phyloP scores from a whole-genome alignment of 176 grass and related monocot species.

The Eleusine indica region DNA sequence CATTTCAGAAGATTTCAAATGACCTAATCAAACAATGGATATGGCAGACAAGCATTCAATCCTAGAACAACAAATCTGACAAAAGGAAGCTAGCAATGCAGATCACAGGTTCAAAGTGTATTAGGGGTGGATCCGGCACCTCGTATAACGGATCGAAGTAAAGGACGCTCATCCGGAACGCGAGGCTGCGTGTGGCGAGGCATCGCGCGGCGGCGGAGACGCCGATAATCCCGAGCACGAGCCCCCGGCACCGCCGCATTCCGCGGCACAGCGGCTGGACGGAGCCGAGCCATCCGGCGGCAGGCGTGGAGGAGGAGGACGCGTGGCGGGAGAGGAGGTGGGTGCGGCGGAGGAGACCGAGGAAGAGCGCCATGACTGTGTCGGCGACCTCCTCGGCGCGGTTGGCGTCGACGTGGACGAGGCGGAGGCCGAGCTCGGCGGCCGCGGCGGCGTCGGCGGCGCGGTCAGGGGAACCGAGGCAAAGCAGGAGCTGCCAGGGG shows the following conservation, averaged over 20 bases:
- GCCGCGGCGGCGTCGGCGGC: constrained; percentile 66
- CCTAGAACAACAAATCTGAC: not conserved
- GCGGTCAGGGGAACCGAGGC: constrained; percentile 76
- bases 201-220: constrained; percentile 75
- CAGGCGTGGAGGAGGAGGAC: constrained; percentile 51
- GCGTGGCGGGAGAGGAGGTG: constrained; percentile 80
- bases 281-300: constrained; percentile 77
- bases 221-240: constrained; percentile 79
- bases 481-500: constrained; percentile 90
- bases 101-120: constrained; percentile 30
- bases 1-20: not conserved
- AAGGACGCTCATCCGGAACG: constrained; percentile 89
- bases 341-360: constrained; percentile 80
- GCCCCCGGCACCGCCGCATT: constrained; percentile 85
- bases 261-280: constrained; percentile 83
- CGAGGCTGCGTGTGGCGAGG: constrained; percentile 87
- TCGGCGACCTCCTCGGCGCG: constrained; percentile 86
- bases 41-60: not conserved
- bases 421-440: constrained; percentile 80
- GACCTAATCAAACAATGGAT: constrained; percentile 1
- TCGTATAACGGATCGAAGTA: constrained; percentile 88
- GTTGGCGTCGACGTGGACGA: constrained; percentile 80
- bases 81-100: not conserved
- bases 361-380: constrained; percentile 94
- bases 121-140: constrained; percentile 50